Percentiles rank a stretch among this genome's conserved stretches.
Evolutionary conservation across 1,139 yeast genomes (phyloP).

Genomic region (Sugiyamaella neomexicana): DNA sequence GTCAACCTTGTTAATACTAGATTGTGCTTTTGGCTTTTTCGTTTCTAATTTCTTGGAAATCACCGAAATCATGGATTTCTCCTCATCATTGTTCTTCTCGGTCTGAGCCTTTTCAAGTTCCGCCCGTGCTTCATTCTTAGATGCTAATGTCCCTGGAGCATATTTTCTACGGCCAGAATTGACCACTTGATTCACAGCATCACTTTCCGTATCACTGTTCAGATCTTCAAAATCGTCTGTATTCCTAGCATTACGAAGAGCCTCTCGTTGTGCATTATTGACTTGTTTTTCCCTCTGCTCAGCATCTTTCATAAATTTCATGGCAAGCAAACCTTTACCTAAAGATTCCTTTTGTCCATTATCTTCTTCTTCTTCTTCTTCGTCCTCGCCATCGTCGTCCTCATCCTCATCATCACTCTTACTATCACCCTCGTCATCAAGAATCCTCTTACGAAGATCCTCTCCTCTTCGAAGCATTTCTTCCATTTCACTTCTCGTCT

Average conservation of each 20-base stretch:
- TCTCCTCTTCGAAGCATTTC: conserved; percentile 93
- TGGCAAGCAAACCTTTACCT: conserved; percentile 85
- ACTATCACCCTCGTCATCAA: conserved; percentile 64
- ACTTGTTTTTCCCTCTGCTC: conserved; percentile 58
- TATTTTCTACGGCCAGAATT: conserved; percentile 84
- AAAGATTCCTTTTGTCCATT: conserved; percentile 44
- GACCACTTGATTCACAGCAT: conserved; percentile 40
- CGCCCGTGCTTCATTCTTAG: conserved; percentile 44
- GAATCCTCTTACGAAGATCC: conserved; percentile 65
- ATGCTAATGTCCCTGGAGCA: conserved; percentile 64
- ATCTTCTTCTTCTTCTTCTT: conserved; percentile 40
- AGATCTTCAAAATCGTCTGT: conserved; percentile 47
- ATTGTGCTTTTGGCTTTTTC: conserved; percentile 21
- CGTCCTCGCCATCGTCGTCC: conserved; percentile 47
- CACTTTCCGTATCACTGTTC: conserved; percentile 44
- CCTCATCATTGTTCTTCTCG: conserved; percentile 59
- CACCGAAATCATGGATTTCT: conserved; percentile 45
- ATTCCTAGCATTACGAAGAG: conserved; percentile 47
- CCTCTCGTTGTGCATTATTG: conserved; percentile 55
- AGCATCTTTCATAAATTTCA: conserved; percentile 94
- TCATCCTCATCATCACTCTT: conserved; percentile 46
- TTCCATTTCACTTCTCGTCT: conserved; percentile 83
- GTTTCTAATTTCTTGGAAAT: conserved; percentile 19
- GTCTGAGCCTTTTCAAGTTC: conserved; percentile 39
- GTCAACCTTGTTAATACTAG: conserved; percentile 14